Percentiles rank a stretch among this genome's conserved stretches.
These are phyloP conservation scores for Zoysia pacifica DNA, from an alignment of 176 grass and related monocot genomes.

Conservation along the genomic window DNA sequence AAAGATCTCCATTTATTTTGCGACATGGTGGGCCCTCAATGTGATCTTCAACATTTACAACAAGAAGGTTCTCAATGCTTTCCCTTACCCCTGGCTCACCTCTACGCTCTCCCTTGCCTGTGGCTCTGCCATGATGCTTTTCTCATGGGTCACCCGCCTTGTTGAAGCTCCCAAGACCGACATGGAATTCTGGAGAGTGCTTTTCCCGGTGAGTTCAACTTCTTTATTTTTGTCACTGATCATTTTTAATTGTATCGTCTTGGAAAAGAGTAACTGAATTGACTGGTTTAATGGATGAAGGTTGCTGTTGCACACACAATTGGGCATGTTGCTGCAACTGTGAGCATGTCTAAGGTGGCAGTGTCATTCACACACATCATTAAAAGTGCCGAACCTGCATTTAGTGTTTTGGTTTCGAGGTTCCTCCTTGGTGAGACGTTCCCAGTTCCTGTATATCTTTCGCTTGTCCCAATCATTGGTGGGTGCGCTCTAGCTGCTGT, in stretches of 20 bases:
- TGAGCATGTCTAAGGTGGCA: slow-evolving; percentile 98
- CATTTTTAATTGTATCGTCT: slow-evolving; percentile 2
- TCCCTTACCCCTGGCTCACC: slow-evolving; percentile 91
- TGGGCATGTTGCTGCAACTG: slow-evolving; percentile 88
- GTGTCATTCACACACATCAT: slow-evolving; percentile 98
- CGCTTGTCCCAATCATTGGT: slow-evolving; percentile 84
- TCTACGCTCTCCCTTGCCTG: slow-evolving; percentile 80
- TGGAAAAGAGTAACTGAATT: slow-evolving; percentile 35
- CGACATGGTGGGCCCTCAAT: slow-evolving; percentile 90
- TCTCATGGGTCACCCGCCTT: slow-evolving; percentile 75
- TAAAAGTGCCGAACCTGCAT: slow-evolving; percentile 93
- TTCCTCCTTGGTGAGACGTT: slow-evolving; percentile 85
- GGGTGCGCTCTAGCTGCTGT: slow-evolving; percentile 84
- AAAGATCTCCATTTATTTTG: slow-evolving; percentile 84
- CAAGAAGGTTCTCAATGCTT: slow-evolving; percentile 96
- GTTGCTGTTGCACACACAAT: slow-evolving; percentile 89
- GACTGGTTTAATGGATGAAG: slow-evolving; percentile 44
- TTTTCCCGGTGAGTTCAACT: slow-evolving; percentile 66
- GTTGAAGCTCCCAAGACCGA: slow-evolving; percentile 81
- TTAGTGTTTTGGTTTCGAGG: slow-evolving; percentile 87
- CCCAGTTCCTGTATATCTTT: slow-evolving; percentile 79
- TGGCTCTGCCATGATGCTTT: slow-evolving; percentile 81
- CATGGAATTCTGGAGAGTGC: slow-evolving; percentile 80
- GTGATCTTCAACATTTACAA: slow-evolving; percentile 99
- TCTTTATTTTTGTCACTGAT: background rate